Percentiles rank a stretch among this genome's conserved stretches.
Evolutionary conservation across 1,284 basidiomycete genomes (phyloP).

Genomic region (Apiotrichum mycotoxinovorans): DNA sequence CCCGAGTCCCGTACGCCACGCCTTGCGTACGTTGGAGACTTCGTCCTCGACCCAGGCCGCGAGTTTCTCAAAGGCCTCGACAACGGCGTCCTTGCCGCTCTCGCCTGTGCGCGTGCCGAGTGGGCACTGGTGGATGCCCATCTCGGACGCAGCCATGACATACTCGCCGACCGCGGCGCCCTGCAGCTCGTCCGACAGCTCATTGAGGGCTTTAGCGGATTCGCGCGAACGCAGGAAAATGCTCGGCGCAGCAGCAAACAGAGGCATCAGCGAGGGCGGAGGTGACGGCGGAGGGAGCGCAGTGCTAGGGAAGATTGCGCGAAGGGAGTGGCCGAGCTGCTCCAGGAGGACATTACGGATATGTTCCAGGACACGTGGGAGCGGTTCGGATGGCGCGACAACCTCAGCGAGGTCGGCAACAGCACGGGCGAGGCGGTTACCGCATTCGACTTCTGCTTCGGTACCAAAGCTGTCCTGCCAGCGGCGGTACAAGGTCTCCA

Average conservation of each 20-base stretch:
- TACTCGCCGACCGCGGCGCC: constrained; percentile 44
- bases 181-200: constrained; percentile 39
- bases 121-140: constrained; percentile 21
- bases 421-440: constrained; percentile 14
- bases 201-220: constrained; percentile 16
- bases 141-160: constrained; percentile 30
- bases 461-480: constrained; percentile 37
- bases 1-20: constrained; percentile 33
- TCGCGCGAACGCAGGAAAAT: constrained; percentile 23
- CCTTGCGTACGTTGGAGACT: constrained; percentile 31
- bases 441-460: constrained; percentile 24
- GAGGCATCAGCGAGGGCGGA: constrained; percentile 31
- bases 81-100: constrained; percentile 28
- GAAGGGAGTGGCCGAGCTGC: constrained; percentile 19
- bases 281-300: constrained; percentile 26
- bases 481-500: constrained; percentile 27
- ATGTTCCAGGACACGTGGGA: constrained; percentile 24
- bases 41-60: constrained; percentile 47
- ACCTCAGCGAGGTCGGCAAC: constrained; percentile 25
- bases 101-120: constrained; percentile 11
- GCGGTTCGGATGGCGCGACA: constrained; percentile 15
- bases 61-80: constrained; percentile 43
- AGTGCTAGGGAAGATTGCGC: constrained; percentile 37
- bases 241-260: constrained; percentile 28
- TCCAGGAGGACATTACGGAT: constrained; percentile 25